Percentiles rank a stretch among this genome's conserved stretches.
Conservation (phyloP, 1,284 basidiomycete genomes). For the Marasmius sp. region DNA sequence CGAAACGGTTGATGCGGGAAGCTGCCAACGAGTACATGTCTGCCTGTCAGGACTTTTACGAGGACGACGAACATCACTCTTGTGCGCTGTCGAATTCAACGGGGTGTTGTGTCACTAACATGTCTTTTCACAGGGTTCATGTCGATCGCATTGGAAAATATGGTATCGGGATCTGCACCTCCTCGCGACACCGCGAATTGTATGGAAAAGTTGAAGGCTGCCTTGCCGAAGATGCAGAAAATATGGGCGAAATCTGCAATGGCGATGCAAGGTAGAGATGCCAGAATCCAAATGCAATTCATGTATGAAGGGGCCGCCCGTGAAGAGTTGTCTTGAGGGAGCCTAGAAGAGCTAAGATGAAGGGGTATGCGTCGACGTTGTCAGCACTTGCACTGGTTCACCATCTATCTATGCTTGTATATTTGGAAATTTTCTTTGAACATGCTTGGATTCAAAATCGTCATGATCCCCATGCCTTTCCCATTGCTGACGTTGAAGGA, state of each 20-base stretch:
- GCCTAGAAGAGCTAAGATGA: background rate
- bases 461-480: too few relatives aligned
- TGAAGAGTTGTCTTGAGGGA: background rate
- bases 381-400: too few relatives aligned
- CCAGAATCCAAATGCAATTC: background rate
- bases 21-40: conserved; percentile 3
- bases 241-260: background rate
- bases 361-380: too few relatives aligned
- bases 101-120: background rate
- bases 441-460: too few relatives aligned
- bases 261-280: background rate
- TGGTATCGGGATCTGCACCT: background rate
- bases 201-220: background rate
- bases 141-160: background rate
- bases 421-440: too few relatives aligned
- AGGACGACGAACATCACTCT: conserved; percentile 28
- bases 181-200: background rate
- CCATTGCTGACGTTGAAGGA: too few relatives aligned
- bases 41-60: conserved; percentile 23
- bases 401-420: too few relatives aligned
- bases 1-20: background rate
- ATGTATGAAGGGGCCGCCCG: background rate
- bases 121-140: background rate
- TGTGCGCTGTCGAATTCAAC: conserved; percentile 17
- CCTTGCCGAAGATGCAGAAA: background rate